These are phyloP conservation scores for Geotrichum ghanense DNA, from an alignment of 805 yeast species.

Conservation along the genomic window DNA sequence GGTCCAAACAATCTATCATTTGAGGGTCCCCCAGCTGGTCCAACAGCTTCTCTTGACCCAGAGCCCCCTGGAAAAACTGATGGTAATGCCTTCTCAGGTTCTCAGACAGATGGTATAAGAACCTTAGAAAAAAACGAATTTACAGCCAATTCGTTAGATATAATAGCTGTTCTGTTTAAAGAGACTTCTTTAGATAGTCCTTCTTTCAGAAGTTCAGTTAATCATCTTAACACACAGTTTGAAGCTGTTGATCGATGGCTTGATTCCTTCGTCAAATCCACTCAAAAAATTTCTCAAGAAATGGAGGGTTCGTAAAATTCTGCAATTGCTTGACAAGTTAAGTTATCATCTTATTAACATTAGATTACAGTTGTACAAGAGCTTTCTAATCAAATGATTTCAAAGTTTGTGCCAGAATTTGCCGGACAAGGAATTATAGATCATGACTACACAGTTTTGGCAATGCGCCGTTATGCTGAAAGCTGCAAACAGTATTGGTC, in stretches of 20 bases:
- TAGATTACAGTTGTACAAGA: constrained; percentile 22
- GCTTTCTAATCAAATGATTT: constrained; percentile 27
- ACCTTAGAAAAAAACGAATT: background rate
- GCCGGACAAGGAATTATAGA: constrained; percentile 57
- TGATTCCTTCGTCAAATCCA: constrained; percentile 33
- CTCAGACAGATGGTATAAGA: background rate
- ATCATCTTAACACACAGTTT: constrained; percentile 53
- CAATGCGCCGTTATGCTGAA: constrained; percentile 40
- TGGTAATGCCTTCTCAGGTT: too few species aligned
- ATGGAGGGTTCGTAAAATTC: constrained; percentile 14
- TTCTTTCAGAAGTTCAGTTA: constrained; percentile 70
- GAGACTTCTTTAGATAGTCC: constrained; percentile 95
- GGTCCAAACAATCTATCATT: too few species aligned
- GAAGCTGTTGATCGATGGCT: constrained; percentile 60
- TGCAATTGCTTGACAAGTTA: too few species aligned
- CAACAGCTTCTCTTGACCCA: too few species aligned
- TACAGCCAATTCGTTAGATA: constrained; percentile 12
- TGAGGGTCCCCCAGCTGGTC: too few species aligned
- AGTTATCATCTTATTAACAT: background rate
- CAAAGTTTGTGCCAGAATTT: constrained; percentile 27
- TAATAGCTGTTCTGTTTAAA: constrained; percentile 71
- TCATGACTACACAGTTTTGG: constrained; percentile 57
- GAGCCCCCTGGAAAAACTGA: too few species aligned
- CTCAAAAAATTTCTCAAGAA: constrained; percentile 34
- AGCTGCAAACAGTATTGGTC: constrained; percentile 41